Evolutionary conservation across 2,329 filamentous ascomycete species (phyloP).

Genomic region (Exophiala sp.): DNA sequence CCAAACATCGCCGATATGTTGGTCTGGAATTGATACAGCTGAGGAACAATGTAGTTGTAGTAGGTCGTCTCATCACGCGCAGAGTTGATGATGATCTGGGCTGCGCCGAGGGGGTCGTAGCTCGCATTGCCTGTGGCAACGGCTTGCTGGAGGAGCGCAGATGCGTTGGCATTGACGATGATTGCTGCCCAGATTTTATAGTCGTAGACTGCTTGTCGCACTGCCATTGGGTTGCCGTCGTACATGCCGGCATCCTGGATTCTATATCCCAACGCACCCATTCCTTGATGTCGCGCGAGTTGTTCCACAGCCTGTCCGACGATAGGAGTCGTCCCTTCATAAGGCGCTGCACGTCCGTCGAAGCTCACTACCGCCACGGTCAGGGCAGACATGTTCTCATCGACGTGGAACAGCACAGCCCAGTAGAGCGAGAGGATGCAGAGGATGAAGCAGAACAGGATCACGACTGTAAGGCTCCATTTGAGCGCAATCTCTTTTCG

Average conservation of each 20-base stretch:
- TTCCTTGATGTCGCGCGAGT: constrained; percentile 38
- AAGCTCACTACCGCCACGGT: constrained; percentile 58
- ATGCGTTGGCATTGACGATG: constrained; percentile 58
- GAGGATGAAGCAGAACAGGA: constrained; percentile 53
- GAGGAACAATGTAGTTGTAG: constrained; percentile 49
- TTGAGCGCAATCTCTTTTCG: constrained; percentile 7
- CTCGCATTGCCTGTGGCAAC: constrained; percentile 50
- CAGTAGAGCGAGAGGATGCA: constrained; percentile 56
- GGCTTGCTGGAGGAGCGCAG: constrained; percentile 51
- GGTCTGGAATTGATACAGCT: constrained; percentile 45
- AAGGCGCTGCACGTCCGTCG: constrained; percentile 52
- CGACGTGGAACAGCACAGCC: constrained; percentile 50
- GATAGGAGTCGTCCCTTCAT: constrained; percentile 41
- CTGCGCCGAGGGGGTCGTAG: constrained; percentile 56
- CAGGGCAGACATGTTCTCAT: constrained; percentile 46
- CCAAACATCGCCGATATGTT: constrained; percentile 47
- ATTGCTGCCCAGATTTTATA: constrained; percentile 56
- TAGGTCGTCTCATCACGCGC: constrained; percentile 53
- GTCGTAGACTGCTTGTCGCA: constrained; percentile 55
- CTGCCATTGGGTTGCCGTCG: constrained; percentile 50
- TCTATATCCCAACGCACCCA: constrained; percentile 38
- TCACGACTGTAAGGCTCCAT: constrained; percentile 35
- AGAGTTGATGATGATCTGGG: constrained; percentile 52
- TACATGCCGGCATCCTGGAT: neutral
- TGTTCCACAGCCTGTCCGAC: constrained; percentile 49